Evolutionary conservation across 1,284 basidiomycete genomes (phyloP).

Genomic region (Apiotrichum brassicae): DNA sequence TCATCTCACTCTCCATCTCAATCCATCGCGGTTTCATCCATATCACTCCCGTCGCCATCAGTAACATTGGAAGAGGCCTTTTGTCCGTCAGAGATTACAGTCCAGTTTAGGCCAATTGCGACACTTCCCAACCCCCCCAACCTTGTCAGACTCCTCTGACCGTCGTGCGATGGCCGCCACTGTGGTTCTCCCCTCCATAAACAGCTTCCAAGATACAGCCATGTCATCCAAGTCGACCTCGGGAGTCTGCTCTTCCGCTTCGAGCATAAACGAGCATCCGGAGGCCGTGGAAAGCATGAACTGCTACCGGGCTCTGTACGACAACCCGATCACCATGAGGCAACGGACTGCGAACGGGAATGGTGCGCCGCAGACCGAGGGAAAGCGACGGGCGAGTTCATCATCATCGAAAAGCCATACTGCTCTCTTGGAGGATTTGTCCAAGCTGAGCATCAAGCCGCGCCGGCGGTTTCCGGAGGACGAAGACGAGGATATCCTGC

Average conservation of each 20-base stretch:
- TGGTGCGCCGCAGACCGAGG: neutral
- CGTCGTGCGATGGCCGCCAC: too few species aligned
- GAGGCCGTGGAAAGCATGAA: slow-evolving; percentile 28
- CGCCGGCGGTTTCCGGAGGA: slow-evolving; percentile 37
- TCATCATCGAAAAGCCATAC: neutral
- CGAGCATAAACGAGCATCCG: slow-evolving; percentile 27
- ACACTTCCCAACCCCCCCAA: too few species aligned
- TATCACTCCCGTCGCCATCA: too few species aligned
- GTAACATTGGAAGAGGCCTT: too few species aligned
- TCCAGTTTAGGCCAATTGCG: too few species aligned
- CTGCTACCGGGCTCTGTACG: slow-evolving; percentile 28
- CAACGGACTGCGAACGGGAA: neutral
- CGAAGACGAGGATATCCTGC: slow-evolving; percentile 67
- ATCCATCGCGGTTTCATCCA: too few species aligned
- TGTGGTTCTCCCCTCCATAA: too few species aligned
- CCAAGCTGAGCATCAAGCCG: neutral
- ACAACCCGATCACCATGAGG: neutral
- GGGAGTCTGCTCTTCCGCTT: slow-evolving; percentile 25
- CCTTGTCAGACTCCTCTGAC: too few species aligned
- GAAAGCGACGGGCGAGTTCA: neutral
- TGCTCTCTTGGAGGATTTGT: neutral
- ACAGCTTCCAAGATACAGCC: too few species aligned
- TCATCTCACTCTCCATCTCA: too few species aligned
- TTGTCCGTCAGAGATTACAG: too few species aligned
- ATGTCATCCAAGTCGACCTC: slow-evolving; percentile 16